These are phyloP conservation scores for Mortierella hygrophila DNA, from an alignment of 192 early-diverging fungal genomes.

Conservation along the genomic window DNA sequence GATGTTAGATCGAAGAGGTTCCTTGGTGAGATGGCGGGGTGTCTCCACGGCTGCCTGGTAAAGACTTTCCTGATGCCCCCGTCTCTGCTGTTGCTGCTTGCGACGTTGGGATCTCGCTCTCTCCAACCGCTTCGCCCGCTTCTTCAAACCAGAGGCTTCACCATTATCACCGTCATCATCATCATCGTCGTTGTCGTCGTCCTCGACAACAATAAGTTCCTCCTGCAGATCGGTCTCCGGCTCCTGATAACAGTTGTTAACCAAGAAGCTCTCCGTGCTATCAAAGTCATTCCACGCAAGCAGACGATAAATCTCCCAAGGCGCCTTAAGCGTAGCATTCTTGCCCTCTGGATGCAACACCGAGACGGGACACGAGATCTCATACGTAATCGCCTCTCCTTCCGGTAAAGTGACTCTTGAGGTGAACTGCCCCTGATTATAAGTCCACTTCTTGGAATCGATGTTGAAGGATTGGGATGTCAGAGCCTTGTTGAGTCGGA, in stretches of 20 bases:
- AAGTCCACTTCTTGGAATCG: background rate
- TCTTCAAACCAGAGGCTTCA: background rate
- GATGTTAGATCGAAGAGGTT: background rate
- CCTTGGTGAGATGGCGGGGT: constrained; percentile 4
- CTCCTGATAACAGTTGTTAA: constrained; percentile 23
- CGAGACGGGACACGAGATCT: constrained; percentile 24
- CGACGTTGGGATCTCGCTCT: background rate
- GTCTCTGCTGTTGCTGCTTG: background rate
- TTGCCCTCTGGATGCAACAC: constrained; percentile 1
- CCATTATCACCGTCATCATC: background rate
- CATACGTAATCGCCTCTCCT: constrained; percentile 6
- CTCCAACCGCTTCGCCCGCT: background rate
- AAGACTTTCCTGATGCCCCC: background rate
- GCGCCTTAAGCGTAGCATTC: background rate
- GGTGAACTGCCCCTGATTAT: constrained; percentile 9
- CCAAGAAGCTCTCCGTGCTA: constrained; percentile 22
- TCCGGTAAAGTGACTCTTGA: constrained; percentile 34
- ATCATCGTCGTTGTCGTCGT: background rate
- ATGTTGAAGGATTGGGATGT: background rate
- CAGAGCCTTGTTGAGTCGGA: constrained; percentile 46
- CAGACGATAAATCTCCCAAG: constrained; percentile 34
- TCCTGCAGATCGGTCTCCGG: background rate
- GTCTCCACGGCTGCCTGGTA: constrained; percentile 19
- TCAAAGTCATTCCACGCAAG: constrained; percentile 28
- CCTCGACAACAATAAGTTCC: too few relatives aligned